Evolutionary conservation across 805 yeast species (phyloP).

Genomic region (Starmerella sp.): DNA sequence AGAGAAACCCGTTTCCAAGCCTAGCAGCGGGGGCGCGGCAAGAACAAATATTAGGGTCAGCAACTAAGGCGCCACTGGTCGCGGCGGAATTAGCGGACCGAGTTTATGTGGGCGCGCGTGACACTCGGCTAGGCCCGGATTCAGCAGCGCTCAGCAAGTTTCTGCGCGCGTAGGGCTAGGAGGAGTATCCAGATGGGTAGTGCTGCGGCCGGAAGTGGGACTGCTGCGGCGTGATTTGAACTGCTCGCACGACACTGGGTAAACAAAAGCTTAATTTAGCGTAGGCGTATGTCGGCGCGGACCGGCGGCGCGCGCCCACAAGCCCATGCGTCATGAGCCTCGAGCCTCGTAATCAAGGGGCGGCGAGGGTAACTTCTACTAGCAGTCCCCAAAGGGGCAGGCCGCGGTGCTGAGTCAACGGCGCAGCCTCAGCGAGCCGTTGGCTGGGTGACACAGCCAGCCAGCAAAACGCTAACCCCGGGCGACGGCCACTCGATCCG

Average conservation of each 20-base stretch:
- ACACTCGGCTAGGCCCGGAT: neutral
- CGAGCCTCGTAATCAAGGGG: neutral
- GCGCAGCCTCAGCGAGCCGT: neutral
- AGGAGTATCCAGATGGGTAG: neutral
- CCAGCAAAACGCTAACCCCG: neutral
- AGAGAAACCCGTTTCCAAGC: too few species aligned
- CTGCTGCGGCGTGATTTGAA: neutral
- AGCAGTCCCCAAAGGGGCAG: neutral
- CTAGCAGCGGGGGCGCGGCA: too few species aligned
- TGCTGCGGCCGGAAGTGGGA: neutral
- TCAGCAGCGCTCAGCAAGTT: neutral
- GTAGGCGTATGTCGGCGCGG: neutral
- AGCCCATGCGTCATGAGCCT: neutral
- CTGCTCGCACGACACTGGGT: neutral
- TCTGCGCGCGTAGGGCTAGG: neutral
- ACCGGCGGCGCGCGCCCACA: too few species aligned
- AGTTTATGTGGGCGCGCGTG: neutral
- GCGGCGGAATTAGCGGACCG: too few species aligned
- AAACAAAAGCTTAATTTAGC: neutral
- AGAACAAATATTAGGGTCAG: too few species aligned
- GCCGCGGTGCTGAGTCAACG: neutral
- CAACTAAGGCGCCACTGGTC: too few species aligned
- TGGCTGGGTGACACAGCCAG: conserved; percentile 1
- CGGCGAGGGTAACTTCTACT: too few species aligned
- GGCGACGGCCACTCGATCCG: neutral